Base-by-base conservation (phyloP, 306 rosid genomes). In the Quercus dentata region DNA sequence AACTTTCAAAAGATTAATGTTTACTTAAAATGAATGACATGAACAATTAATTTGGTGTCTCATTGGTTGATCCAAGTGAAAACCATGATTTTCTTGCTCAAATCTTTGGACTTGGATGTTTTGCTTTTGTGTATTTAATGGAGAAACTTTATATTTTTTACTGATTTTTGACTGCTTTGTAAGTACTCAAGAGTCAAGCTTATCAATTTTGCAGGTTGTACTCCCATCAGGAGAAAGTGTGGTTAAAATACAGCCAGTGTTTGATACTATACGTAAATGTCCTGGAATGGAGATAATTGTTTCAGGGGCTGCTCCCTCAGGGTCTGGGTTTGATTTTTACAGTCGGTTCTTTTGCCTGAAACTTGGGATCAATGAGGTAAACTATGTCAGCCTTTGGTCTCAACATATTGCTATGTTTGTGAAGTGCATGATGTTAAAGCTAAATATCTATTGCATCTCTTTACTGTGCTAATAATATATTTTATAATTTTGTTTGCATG, bases 281-380 rank as follows among this genome's bases (percentile, higher is more conserved):
- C 95, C 97, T 2, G 94, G 88, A 77, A 56, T 21, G 23, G 97
- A 94, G 75, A 1, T 94, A 23, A 82, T 88, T 76, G 81, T 91
- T 79, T 71, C 97, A 1, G 97, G 86, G 44, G 56, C 51, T 67
- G 87, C 97, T 74, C 86, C 89, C 77, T 81, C 87, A 0, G 89
- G 76, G 35, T 91, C 92, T 0, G 87, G 83, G 52, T 92, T 89
- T 84, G 97, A 94, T 61, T 84, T 87, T 84, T 84, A 74, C 75
- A 90, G 90, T 72, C 77, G 91, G 61, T 90, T 6, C 82, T 92
- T 91, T 82, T 75, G 78, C 82, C 99, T 92, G 4, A 87, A 90
- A 80, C 0, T 12, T 14, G 90, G 95, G 70, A 55, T 92, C 84
- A 80, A 85, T 49, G 97, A 92, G 97, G 99, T 90, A 84, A 68